phyloP scores from a whole-genome alignment of 805 yeast genomes.

The Metschnikowia chrysomelidarum region DNA sequence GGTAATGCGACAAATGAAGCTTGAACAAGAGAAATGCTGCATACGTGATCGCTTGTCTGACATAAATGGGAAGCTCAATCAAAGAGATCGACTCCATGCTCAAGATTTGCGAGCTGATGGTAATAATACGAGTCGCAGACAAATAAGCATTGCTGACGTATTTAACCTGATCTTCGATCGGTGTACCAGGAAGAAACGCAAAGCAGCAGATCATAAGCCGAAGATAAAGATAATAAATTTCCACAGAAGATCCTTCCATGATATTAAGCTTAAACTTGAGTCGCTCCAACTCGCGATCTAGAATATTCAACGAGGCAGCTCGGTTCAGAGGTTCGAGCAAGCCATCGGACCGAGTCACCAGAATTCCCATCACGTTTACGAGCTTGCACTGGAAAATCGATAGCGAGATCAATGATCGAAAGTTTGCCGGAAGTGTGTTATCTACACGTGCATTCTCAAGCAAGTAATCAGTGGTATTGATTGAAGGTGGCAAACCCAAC shows the following conservation, averaged over 20 bases:
- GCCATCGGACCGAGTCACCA: slow-evolving; percentile 85
- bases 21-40: slow-evolving; percentile 78
- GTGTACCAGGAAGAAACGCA: slow-evolving; percentile 88
- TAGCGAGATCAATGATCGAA: slow-evolving; percentile 68
- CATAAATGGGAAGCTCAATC: slow-evolving; percentile 81
- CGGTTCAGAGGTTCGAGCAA: slow-evolving; percentile 79
- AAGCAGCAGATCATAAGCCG: slow-evolving; percentile 81
- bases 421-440: slow-evolving; percentile 59
- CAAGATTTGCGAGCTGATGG: slow-evolving; percentile 68
- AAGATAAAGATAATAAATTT: slow-evolving; percentile 75
- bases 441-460: slow-evolving; percentile 77
- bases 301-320: slow-evolving; percentile 72
- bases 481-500: slow-evolving; percentile 83
- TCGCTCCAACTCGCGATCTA: slow-evolving; percentile 76
- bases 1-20: slow-evolving; percentile 72
- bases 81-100: slow-evolving; percentile 56
- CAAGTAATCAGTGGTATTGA: slow-evolving; percentile 74
- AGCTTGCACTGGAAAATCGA: slow-evolving; percentile 82
- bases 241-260: slow-evolving; percentile 63
- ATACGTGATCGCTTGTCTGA: slow-evolving; percentile 81
- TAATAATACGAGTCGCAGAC: slow-evolving; percentile 77
- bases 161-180: slow-evolving; percentile 80
- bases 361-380: slow-evolving; percentile 82
- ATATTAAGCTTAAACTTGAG: slow-evolving; percentile 64
- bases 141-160: slow-evolving; percentile 80